These are phyloP conservation scores for Phytophthora cactorum DNA, from an alignment of 352 stramenopile genomes.

Conservation along the genomic window DNA sequence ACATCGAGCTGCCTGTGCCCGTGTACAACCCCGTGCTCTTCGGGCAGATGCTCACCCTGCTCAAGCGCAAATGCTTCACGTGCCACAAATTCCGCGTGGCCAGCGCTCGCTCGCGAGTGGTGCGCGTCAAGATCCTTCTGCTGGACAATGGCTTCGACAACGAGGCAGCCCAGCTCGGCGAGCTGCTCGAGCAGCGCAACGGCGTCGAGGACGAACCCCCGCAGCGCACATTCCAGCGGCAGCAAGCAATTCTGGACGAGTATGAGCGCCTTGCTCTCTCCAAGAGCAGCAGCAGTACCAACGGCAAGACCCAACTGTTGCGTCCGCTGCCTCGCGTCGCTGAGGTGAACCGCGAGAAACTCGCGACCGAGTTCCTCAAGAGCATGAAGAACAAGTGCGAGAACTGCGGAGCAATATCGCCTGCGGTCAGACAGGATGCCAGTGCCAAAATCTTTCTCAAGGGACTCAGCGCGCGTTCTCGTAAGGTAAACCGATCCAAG, in stretches of 20 bases:
- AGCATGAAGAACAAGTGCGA: slow-evolving; percentile 95
- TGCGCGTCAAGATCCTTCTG: slow-evolving; percentile 92
- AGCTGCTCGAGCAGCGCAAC: slow-evolving; percentile 88
- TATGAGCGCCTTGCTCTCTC: slow-evolving; percentile 89
- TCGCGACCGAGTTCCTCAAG: slow-evolving; percentile 92
- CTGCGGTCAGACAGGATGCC: slow-evolving; percentile 96
- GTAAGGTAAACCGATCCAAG: slow-evolving; percentile 85
- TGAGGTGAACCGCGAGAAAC: slow-evolving; percentile 79
- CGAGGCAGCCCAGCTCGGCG: slow-evolving; percentile 74
- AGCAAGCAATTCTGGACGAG: slow-evolving; percentile 89
- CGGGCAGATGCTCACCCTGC: slow-evolving; percentile 92
- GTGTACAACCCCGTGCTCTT: slow-evolving; percentile 99
- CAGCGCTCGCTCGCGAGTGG: slow-evolving; percentile 75
- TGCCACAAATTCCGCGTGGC: slow-evolving; percentile 97
- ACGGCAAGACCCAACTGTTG: slow-evolving; percentile 38
- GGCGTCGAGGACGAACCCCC: slow-evolving; percentile 83
- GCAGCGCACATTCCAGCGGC: slow-evolving; percentile 75
- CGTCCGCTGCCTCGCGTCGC: slow-evolving; percentile 62
- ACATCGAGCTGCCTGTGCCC: slow-evolving; percentile 98
- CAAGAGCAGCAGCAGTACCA: slow-evolving; percentile 33
- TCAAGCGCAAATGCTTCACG: slow-evolving; percentile 98
- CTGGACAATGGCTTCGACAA: slow-evolving; percentile 90
- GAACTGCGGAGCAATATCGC: slow-evolving; percentile 96
- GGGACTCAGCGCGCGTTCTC: slow-evolving; percentile 76
- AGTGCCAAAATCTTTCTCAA: slow-evolving; percentile 98